Evolutionary conservation across 2,329 filamentous ascomycete genomes (phyloP), one percentile per base, ranked within the genome.

Genomic region (Venturia carpophila): DNA sequence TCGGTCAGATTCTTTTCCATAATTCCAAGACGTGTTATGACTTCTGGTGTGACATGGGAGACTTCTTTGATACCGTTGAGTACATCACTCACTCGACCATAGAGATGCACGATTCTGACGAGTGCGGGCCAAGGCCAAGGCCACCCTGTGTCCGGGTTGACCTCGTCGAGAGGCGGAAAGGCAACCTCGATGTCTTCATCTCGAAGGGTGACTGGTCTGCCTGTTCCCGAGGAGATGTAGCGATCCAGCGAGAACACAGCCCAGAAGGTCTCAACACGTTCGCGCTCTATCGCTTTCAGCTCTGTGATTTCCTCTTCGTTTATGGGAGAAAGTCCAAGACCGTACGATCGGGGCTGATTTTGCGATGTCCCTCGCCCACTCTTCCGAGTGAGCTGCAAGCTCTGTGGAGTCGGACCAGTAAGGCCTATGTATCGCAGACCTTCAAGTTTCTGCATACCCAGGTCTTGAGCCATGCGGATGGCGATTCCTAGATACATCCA

Each of bases 401-500:
- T 79, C 65, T 80, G 84, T 4, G 83, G 83, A 0, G 81, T 84
- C 1, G 83, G 80, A 0, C 84, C 83, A 62, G 79, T 77, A 21
- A 77, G 78, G 17, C 83, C 84, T 67, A 80, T 81, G 64, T 83
- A 81, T 66, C 78, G 82, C 49, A 95, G 81, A 0, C 91, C 91
- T 68, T 92, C 87, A 19, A 89, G 81, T 68, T 92, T 95, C 69
- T 93, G 90, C 68, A 96, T 80, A 0, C 92, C 91, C 11, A 96
- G 76, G 71, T 92, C 88, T 67, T 90, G 84, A 0, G 88, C 88
- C 85, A 92, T 89, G 5, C 91, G 87, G 67, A 96, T 96, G 0
- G 91, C 88, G 63, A 93, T 87, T 0, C 91, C 92, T 1, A 96
- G 80, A 72, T 95, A 96, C 91, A 96, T 95, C 91, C 92, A 96